Base-by-base conservation (phyloP, 345 rosid species). In the Eucalyptus grandis region DNA sequence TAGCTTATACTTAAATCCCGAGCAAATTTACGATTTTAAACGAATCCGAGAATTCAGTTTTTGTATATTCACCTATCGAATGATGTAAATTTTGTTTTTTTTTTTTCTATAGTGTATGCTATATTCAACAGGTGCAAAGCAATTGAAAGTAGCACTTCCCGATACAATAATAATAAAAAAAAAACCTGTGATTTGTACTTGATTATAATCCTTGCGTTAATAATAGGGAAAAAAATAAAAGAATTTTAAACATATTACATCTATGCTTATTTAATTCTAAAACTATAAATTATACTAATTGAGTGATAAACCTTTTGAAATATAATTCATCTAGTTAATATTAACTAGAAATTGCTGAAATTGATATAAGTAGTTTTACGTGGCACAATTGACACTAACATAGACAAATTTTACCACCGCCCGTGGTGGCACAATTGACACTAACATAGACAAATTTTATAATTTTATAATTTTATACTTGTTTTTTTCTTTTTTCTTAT, bases 361-460 rank as follows among this genome's bases (percentile, higher is more conserved):
- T 67, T 3, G 16, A 16, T 8, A 16, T 5, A 0, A 0, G 4
- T 19, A 2, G 6, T 31, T 17, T 3, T 31, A 31, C 0, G 24
- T 31, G 43, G 2, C 43, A 34, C 80, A 9, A 9, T 6, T 2
- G 8, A 67, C 1, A 0, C 4, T 69, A 15, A 16, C 1, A 17
- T 67, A 3, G 22, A 31, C 40, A 14, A 30, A 8, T 31, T 65
- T 67, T 67, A 15, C n/a, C n/a, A n/a, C n/a, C n/a, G n/a, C n/a
- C n/a, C n/a, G n/a, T n/a, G n/a, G 24, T 31, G 43, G 2, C 43
- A 34, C 80, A 9, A 9, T 6, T 2, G 8, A 67, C 1, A 0
- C 4, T 69, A 15, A 16, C 1, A 17, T 67, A 3, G 22, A 31
- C 40, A 14, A 30, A 8, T 31, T 65, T 67, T 67, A 15, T 15